Evolutionary conservation across 2,329 filamentous ascomycete genomes (phyloP), one percentile per base, ranked within the genome.

Genomic region (Botrytis cinerea): DNA sequence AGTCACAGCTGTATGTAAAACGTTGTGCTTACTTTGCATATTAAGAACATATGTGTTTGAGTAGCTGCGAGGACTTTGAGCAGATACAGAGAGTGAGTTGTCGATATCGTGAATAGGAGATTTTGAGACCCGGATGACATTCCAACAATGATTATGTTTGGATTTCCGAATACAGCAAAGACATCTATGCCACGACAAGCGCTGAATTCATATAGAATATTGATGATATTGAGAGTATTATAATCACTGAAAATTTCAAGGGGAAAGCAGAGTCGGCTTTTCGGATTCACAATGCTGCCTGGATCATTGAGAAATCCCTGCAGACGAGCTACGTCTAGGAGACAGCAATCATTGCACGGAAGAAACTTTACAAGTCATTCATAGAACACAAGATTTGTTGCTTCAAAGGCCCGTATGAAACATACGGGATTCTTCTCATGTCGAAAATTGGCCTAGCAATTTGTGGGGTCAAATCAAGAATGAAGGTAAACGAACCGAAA

Each of bases 321-420:
- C 46, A 38, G 32, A 67, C 63, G 63, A 51, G 45, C 46, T 67
- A 67, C 63, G 46, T 51, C 45, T 28, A 4, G 32, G 32, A 51
- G n/a, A 18, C 14, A 35, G 45, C 45, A 12, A 40, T 67, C 45
- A 48, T 51, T 40, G 32, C 16, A 32, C 35, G 14, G 6, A 43
- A 54, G 25, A 48, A 68, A 54, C 22, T n/a, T 54, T 43, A 35
- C 54, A 40, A 18, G 20, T 28, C 20, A 28, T 28, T 9, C 40
- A 25, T 10, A 18, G n/a, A 38, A 40, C 16, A 43, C 9, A 51
- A n/a, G 12, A 38, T 38, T 9, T 28, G 22, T 38, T 35, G 28
- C 20, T 7, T 32, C 45, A 12, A 20, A 51, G 32, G 25, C 16
- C 14, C 20, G 43, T 48, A 25, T 48, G 43, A 16, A 25, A 46